phyloP scores from a whole-genome alignment of 169 alveolate species.

The Cryptosporidium muris region DNA sequence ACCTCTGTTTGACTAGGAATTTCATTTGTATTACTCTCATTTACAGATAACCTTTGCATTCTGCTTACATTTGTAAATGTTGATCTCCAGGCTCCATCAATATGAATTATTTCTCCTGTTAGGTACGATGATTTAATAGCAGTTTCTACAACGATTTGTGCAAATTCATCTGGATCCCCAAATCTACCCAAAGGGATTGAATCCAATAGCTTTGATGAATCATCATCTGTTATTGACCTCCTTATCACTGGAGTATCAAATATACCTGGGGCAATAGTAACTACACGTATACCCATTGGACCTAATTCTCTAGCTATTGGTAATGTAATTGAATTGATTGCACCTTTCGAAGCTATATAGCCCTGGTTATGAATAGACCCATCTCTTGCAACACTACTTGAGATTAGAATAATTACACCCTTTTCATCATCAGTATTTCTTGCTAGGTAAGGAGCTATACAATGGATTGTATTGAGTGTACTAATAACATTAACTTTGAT shows the following conservation, averaged over 20 bases:
- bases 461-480: constrained; percentile 42
- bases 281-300: constrained; percentile 81
- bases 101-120: constrained; percentile 78
- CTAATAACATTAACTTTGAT: constrained; percentile 37
- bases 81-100: constrained; percentile 83
- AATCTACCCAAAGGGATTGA: constrained; percentile 82
- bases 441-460: constrained; percentile 35
- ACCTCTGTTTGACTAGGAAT: too few relatives aligned
- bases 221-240: constrained; percentile 72
- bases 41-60: constrained; percentile 29
- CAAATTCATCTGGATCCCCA: constrained; percentile 82
- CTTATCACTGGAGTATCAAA: constrained; percentile 80
- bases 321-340: constrained; percentile 46
- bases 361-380: constrained; percentile 60
- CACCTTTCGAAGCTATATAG: constrained; percentile 56
- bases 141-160: constrained; percentile 74
- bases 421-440: constrained; percentile 43
- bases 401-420: constrained; percentile 44
- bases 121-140: constrained; percentile 76
- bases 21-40: background rate
- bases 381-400: constrained; percentile 66
- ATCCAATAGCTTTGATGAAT: constrained; percentile 64
- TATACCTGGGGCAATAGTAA: constrained; percentile 82
- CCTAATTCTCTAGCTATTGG: constrained; percentile 88
- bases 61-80: constrained; percentile 41